phyloP scores from a whole-genome alignment of 2,329 filamentous ascomycete genomes.

The Claviceps africana region DNA sequence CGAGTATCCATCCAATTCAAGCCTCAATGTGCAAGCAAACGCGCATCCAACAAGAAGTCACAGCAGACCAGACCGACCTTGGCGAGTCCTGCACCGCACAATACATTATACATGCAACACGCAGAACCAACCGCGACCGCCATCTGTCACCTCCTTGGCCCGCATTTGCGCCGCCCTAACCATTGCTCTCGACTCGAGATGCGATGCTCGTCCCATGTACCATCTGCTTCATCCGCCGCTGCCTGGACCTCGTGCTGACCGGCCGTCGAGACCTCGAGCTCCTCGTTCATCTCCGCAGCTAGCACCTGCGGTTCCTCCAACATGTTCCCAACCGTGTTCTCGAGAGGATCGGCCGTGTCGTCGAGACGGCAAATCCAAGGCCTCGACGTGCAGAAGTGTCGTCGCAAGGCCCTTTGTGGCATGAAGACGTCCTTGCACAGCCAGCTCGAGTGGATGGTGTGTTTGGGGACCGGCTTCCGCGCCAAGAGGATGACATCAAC shows the following conservation, averaged over 20 bases:
- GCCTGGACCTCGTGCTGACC: constrained; percentile 19
- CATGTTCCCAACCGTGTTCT: constrained; percentile 12
- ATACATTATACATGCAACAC: not conserved
- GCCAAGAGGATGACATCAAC: constrained; percentile 15
- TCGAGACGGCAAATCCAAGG: constrained; percentile 14
- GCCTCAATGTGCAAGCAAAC: not conserved
- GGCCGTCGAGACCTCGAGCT: constrained; percentile 19
- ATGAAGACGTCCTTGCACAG: constrained; percentile 9
- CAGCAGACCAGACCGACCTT: not conserved
- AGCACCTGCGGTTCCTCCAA: constrained; percentile 13
- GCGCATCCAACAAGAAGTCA: not conserved
- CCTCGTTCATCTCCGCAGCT: constrained; percentile 18
- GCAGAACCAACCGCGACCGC: not conserved
- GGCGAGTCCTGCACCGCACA: no score
- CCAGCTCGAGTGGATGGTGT: constrained; percentile 13
- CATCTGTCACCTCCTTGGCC: not conserved
- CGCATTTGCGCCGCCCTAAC: not conserved
- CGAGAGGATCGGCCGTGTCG: constrained; percentile 16
- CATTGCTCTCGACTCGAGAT: no score
- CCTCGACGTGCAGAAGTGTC: constrained; percentile 17
- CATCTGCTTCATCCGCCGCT: constrained; percentile 9
- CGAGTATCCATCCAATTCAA: no score
- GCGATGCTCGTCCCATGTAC: no score
- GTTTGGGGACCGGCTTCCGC: constrained; percentile 14
- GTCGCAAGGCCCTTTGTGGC: constrained; percentile 10